Evolutionary conservation across 2,329 filamentous ascomycete genomes (phyloP).

Genomic region (Cladosporium oxysporum): DNA sequence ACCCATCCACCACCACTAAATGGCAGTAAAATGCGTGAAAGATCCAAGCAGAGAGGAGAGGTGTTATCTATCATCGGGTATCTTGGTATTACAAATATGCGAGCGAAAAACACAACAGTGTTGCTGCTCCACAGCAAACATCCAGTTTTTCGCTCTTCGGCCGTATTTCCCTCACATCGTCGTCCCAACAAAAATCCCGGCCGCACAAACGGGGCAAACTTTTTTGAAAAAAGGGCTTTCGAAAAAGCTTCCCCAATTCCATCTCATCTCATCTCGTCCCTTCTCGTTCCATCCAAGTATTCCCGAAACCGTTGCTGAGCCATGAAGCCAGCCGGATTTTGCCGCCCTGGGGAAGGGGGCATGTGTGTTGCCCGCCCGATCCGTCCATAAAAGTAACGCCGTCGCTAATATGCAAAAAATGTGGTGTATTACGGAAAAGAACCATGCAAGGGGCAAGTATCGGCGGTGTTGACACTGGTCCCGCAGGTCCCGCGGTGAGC

Average conservation of each 20-base stretch:
- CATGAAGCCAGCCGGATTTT: background rate
- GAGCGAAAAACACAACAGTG: background rate
- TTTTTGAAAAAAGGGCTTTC: background rate
- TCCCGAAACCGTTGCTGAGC: background rate
- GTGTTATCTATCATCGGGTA: constrained; percentile 22
- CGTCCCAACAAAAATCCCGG: background rate
- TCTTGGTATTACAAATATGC: constrained; percentile 24
- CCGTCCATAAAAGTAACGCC: background rate
- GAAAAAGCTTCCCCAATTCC: background rate
- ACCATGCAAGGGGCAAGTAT: background rate
- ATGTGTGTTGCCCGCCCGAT: background rate
- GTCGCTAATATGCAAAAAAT: constrained; percentile 11
- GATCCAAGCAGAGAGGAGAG: constrained; percentile 29
- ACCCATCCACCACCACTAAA: constrained; percentile 3
- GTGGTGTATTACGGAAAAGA: background rate
- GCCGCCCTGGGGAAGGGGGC: background rate
- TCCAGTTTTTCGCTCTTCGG: background rate
- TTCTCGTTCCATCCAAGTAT: background rate
- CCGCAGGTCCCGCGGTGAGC: background rate
- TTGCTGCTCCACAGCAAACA: background rate
- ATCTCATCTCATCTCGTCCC: background rate
- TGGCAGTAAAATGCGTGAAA: background rate
- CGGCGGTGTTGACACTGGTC: constrained; percentile 5
- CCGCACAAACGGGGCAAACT: background rate
- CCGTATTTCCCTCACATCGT: constrained; percentile 2